Evolutionary conservation across 2,329 filamentous ascomycete species (phyloP).

Genomic region (Chaetoscypha palmicola): DNA sequence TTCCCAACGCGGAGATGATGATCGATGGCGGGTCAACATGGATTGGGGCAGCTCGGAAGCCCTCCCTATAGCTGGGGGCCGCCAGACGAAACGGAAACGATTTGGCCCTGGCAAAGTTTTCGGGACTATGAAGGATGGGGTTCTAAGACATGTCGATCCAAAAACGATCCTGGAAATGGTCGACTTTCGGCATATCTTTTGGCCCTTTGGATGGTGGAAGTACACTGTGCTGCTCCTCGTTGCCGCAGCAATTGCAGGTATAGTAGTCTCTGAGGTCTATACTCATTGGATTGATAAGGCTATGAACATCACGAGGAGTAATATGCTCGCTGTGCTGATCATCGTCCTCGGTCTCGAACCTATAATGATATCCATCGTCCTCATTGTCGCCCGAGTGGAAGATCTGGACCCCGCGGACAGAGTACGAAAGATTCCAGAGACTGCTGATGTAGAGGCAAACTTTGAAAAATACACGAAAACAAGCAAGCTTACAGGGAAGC

Average conservation of each 20-base stretch:
- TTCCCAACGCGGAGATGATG: neutral
- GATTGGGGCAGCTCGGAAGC: neutral
- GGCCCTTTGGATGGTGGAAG: slow-evolving; percentile 4
- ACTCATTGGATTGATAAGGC: slow-evolving; percentile 2
- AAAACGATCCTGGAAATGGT: slow-evolving; percentile 4
- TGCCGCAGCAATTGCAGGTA: neutral
- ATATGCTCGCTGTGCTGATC: slow-evolving; percentile 3
- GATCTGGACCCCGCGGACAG: neutral
- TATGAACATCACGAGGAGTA: slow-evolving; percentile 1
- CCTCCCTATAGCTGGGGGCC: neutral
- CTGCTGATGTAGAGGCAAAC: neutral
- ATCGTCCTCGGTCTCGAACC: slow-evolving; percentile 5
- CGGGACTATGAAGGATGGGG: neutral
- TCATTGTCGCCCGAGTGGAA: slow-evolving; percentile 1
- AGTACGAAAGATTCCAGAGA: neutral
- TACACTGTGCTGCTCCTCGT: slow-evolving; percentile 4
- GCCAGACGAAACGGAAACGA: neutral
- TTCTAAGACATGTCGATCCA: slow-evolving; percentile 3
- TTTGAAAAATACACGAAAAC: neutral
- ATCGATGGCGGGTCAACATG: neutral
- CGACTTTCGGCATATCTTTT: slow-evolving; percentile 2
- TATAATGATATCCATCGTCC: slow-evolving; percentile 3
- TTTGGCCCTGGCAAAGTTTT: neutral
- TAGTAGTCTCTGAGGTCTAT: slow-evolving; percentile 6
- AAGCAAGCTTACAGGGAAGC: neutral